Conservation (phyloP, 805 yeast species). For the Myxozyma lipomycoides region DNA sequence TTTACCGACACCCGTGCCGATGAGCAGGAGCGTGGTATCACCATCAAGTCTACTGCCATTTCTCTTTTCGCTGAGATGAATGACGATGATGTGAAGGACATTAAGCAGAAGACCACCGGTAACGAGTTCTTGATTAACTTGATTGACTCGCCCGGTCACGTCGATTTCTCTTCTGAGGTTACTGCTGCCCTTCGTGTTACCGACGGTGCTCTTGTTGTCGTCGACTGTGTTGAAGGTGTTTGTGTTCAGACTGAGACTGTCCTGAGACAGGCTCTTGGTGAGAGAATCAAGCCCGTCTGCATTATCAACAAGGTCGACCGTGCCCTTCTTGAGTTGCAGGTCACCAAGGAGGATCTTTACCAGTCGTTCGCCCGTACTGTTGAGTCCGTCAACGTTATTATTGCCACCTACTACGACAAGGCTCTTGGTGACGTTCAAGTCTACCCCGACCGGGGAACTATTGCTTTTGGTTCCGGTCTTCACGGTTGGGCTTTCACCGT, state of each 20-base stretch:
- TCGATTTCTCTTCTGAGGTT: slow-evolving; percentile 99
- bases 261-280: slow-evolving; percentile 97
- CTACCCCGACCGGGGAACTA: slow-evolving; percentile 98
- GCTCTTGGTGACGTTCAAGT: slow-evolving; percentile 94
- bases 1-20: slow-evolving; percentile 99
- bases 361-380: slow-evolving; percentile 98
- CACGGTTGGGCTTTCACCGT: slow-evolving; percentile 99
- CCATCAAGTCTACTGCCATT: slow-evolving; percentile 98
- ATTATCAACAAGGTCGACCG: slow-evolving; percentile 99
- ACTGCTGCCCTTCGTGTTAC: slow-evolving; percentile 99
- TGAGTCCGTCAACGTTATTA: slow-evolving; percentile 98
- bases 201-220: slow-evolving; percentile 99
- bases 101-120: slow-evolving; percentile 88
- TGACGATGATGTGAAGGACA: slow-evolving; percentile 80
- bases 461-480: slow-evolving; percentile 99
- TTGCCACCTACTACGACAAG: slow-evolving; percentile 89
- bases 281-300: slow-evolving; percentile 98
- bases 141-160: slow-evolving; percentile 99
- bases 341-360: slow-evolving; percentile 97
- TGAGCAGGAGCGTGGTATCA: slow-evolving; percentile 99
- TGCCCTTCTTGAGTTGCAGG: slow-evolving; percentile 98
- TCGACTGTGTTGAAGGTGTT: slow-evolving; percentile 99
- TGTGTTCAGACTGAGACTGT: slow-evolving; percentile 99
- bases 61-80: slow-evolving; percentile 86
- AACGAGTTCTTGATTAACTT: slow-evolving; percentile 94